Evolutionary conservation across 2,329 filamentous ascomycete genomes (phyloP), one percentile per base, ranked within the genome.

Genomic region (Diaporthe aspalathi): DNA sequence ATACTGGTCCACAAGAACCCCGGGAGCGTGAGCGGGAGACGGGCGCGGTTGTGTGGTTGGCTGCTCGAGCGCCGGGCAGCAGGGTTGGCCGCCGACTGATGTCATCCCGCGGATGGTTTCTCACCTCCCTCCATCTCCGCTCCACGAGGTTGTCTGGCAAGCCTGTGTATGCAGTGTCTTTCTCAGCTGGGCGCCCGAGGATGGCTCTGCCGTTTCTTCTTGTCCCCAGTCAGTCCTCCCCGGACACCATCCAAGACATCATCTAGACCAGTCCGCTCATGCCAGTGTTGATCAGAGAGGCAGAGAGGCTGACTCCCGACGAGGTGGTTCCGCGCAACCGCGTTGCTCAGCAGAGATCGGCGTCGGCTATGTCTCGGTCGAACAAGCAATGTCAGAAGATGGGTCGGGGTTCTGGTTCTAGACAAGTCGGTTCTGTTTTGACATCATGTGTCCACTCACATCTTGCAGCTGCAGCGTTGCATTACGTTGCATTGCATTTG

Each of bases 381-480:
- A 16, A 63, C 27, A 20, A 63, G 27, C 35, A n/a, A 63, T 49
- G 60, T 63, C 60, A 63, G 60, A 35, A 63, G 49, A 49, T 65
- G 45, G 60, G 45, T 65, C 57, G 12, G 60, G 60, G 60, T 65
- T 50, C 60, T 65, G 60, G 60, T 65, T 50, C 60, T 65, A 65
- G 60, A 50, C 60, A 50, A 27, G 60, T 50, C 60, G 60, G n/a
- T 50, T 65, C 14, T 50, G 29, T 24, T 50, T 65, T 65, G 60
- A 50, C 60, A 65, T 65, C 60, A 65, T 63, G 43, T 38, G 60
- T 65, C 60, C 43, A 50, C 49, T 50, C 38, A 38, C 38, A 67
- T 70, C 69, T 57, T 43, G 40, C 62, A 71, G 40, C 62, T 45
- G 69, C 57, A 67, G 69, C 24, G 45, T 32, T 32, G 68, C 69